Percentiles rank a stretch among this genome's conserved stretches.
Conservation (phyloP, 1,284 basidiomycete genomes). For the Coniophora puteana region DNA sequence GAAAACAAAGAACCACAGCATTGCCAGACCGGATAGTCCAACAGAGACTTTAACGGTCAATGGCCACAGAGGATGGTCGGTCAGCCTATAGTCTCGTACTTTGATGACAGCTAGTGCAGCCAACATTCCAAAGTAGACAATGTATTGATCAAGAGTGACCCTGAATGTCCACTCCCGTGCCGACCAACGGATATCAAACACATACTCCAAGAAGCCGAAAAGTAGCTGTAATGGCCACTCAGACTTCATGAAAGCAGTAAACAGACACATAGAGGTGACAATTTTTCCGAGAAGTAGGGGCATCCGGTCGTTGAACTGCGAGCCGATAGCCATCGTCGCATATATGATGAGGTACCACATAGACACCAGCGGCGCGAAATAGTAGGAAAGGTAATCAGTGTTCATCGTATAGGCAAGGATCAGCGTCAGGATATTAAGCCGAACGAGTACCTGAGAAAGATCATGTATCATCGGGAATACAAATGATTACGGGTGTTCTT, state of each 20-base stretch:
- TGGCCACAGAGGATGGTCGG: constrained; percentile 68
- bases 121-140: constrained; percentile 86
- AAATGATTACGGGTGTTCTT: constrained; percentile 11
- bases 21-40: constrained; percentile 44
- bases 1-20: constrained; percentile 81
- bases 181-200: constrained; percentile 80
- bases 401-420: constrained; percentile 86
- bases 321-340: constrained; percentile 68
- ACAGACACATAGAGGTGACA: constrained; percentile 52
- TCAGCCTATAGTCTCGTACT: constrained; percentile 67
- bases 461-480: neutral
- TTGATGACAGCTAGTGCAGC: constrained; percentile 73
- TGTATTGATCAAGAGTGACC: constrained; percentile 82
- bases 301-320: constrained; percentile 69
- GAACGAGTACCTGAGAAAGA: constrained; percentile 60
- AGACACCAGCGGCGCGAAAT: constrained; percentile 81
- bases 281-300: constrained; percentile 72
- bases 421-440: constrained; percentile 81
- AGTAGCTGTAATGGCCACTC: constrained; percentile 58
- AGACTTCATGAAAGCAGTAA: constrained; percentile 68
- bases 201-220: constrained; percentile 59
- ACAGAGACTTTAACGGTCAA: constrained; percentile 44
- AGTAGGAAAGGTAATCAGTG: constrained; percentile 86
- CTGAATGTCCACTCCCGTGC: constrained; percentile 85
- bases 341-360: constrained; percentile 87